Conservation (phyloP, 345 rosid genomes). For the Adansonia digitata region DNA sequence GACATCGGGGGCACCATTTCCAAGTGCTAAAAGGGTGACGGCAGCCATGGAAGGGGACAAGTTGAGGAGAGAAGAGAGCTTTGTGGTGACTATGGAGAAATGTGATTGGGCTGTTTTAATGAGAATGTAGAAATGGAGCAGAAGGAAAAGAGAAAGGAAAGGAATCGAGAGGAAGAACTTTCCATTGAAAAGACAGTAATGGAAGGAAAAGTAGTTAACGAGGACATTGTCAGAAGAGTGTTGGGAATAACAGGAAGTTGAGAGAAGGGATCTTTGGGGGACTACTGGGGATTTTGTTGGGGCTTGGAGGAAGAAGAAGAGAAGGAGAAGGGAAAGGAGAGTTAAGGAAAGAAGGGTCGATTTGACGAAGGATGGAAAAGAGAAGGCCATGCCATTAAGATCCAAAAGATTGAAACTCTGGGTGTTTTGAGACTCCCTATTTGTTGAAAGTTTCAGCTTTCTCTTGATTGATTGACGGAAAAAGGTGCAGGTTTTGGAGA, state of each 20-base stretch:
- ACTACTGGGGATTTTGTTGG: slow-evolving; percentile 9
- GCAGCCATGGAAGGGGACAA: slow-evolving; percentile 90
- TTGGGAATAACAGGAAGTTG: slow-evolving; percentile 25
- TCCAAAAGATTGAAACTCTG: too few relatives aligned
- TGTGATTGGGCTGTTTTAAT: slow-evolving; percentile 89
- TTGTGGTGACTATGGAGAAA: slow-evolving; percentile 82
- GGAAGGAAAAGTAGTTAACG: slow-evolving; percentile 63
- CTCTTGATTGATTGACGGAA: too few relatives aligned
- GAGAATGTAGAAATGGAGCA: slow-evolving; percentile 76
- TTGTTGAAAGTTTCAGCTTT: too few relatives aligned
- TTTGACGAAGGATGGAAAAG: slow-evolving; percentile 26
- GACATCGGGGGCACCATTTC: slow-evolving; percentile 92
- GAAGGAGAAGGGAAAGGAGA: slow-evolving; percentile 37
- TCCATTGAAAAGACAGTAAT: slow-evolving; percentile 45
- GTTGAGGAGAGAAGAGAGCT: slow-evolving; percentile 56
- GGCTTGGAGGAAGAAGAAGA: slow-evolving; percentile 41
- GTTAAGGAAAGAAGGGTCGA: slow-evolving; percentile 33
- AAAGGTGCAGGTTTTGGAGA: too few relatives aligned
- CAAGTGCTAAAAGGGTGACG: slow-evolving; percentile 81
- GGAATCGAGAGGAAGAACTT: slow-evolving; percentile 49
- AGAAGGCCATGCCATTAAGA: slow-evolving; percentile 33
- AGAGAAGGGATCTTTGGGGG: too few relatives aligned
- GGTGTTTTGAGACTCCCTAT: too few relatives aligned
- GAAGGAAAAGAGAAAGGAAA: slow-evolving; percentile 44
- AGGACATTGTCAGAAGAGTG: slow-evolving; percentile 36